These are phyloP conservation scores for Ceratocystiopsis sp. DNA, from an alignment of 2,329 filamentous ascomycete species.

Conservation along the genomic window DNA sequence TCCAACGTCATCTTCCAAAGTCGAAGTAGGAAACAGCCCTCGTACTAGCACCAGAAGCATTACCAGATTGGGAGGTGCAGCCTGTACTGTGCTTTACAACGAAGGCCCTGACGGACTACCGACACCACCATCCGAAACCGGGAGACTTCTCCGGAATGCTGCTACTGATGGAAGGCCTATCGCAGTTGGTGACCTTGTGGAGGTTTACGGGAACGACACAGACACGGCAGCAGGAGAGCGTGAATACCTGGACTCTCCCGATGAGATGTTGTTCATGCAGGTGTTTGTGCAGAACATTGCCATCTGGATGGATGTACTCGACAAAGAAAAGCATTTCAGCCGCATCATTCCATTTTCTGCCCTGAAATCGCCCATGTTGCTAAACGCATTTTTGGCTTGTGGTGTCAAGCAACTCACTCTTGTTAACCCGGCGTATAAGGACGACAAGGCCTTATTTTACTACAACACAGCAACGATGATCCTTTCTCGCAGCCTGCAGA, in stretches of 20 bases:
- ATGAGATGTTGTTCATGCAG: conserved; percentile 81
- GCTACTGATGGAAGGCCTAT: neutral
- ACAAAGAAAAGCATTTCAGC: conserved; percentile 73
- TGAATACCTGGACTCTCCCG: conserved; percentile 52
- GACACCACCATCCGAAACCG: conserved; percentile 25
- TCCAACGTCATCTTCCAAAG: conserved; percentile 10
- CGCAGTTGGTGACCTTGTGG: neutral
- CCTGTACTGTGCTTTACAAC: neutral
- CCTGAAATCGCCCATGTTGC: conserved; percentile 67
- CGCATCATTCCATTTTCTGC: conserved; percentile 69
- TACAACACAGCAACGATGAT: conserved; percentile 74
- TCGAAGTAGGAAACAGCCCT: conserved; percentile 7
- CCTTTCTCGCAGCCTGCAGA: conserved; percentile 59
- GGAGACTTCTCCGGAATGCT: neutral
- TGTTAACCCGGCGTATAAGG: conserved; percentile 47
- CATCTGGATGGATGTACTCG: conserved; percentile 87
- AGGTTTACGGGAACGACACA: neutral
- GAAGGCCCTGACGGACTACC: conserved; percentile 16
- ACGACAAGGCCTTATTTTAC: conserved; percentile 65
- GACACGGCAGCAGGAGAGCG: conserved; percentile 18
- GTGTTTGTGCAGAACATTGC: conserved; percentile 83
- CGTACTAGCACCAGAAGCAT: neutral
- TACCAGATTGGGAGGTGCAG: neutral
- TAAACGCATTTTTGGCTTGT: conserved; percentile 79
- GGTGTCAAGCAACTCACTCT: conserved; percentile 67